A percentile compares a stretch with the other conserved stretches of the same genome.
phyloP scores from a whole-genome alignment of 139 green algal genomes.

The Mesostigma viride region DNA sequence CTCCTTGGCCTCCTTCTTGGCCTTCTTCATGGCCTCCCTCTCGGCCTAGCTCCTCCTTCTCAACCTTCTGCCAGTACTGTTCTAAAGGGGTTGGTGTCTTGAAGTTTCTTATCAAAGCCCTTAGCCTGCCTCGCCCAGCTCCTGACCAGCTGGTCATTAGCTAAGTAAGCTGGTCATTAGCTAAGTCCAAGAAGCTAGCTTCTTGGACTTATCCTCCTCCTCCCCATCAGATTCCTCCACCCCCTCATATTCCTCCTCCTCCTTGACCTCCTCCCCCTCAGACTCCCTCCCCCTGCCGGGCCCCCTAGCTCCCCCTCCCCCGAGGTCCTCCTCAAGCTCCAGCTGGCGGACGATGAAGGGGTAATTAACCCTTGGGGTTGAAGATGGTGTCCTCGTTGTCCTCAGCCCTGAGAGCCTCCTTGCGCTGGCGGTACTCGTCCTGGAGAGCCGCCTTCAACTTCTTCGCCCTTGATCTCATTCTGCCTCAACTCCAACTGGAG shows the following conservation, averaged over 20 bases:
- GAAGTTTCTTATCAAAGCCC: not conserved
- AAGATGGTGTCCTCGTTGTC: too few relatives aligned
- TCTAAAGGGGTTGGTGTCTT: not conserved
- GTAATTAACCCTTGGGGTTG: not conserved
- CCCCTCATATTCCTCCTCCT: too few relatives aligned
- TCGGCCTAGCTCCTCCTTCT: not conserved
- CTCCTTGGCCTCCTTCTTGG: not conserved
- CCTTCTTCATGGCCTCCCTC: not conserved
- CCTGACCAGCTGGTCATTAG: not conserved
- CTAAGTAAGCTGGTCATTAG: not conserved
- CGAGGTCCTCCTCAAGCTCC: not conserved
- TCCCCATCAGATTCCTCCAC: not conserved
- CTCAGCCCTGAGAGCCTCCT: too few relatives aligned
- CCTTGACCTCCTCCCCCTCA: too few relatives aligned
- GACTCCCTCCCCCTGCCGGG: too few relatives aligned
- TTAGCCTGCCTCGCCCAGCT: not conserved
- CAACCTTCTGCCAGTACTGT: not conserved
- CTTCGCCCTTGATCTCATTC: too few relatives aligned
- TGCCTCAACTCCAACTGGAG: too few relatives aligned
- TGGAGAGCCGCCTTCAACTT: too few relatives aligned
- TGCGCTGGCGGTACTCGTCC: too few relatives aligned
- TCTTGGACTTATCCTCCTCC: not conserved
- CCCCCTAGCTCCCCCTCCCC: not conserved
- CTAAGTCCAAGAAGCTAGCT: not conserved
- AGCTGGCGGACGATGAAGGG: not conserved